Percentiles rank a stretch among this genome's conserved stretches.
These are phyloP conservation scores for Coniochaeta pulveracea DNA, from an alignment of 2,329 filamentous ascomycete genomes.

Conservation along the genomic window DNA sequence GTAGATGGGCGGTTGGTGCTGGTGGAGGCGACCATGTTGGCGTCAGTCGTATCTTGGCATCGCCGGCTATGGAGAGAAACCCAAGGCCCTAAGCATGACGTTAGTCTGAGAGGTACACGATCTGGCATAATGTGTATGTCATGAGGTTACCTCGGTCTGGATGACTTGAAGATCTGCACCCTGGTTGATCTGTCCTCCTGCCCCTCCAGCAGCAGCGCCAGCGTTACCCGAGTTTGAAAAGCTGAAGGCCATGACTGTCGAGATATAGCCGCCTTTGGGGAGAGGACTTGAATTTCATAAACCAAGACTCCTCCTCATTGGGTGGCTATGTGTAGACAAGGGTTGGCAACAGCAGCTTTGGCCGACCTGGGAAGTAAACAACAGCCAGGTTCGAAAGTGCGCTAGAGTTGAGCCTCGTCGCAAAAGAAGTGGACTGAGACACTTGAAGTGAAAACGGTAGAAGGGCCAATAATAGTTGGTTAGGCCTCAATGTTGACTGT, in stretches of 20 bases:
- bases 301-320: conserved; percentile 13
- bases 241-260: conserved; percentile 51
- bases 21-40: conserved; percentile 69
- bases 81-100: conserved; percentile 52
- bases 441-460: too few relatives aligned
- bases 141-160: conserved; percentile 62
- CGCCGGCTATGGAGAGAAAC: conserved; percentile 69
- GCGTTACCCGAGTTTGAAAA: conserved; percentile 38
- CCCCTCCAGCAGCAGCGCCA: conserved; percentile 24
- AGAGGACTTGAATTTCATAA: conserved; percentile 19
- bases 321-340: conserved; percentile 3
- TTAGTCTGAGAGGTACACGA: conserved; percentile 4
- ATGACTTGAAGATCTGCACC: conserved; percentile 67
- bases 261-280: conserved; percentile 22
- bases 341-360: too few relatives aligned
- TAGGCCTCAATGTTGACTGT: too few relatives aligned
- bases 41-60: conserved; percentile 73
- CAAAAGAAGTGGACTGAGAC: too few relatives aligned
- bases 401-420: too few relatives aligned
- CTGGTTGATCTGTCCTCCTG: conserved; percentile 22
- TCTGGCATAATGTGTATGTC: background rate
- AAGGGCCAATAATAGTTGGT: too few relatives aligned
- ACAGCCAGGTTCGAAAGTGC: too few relatives aligned
- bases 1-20: conserved; percentile 65
- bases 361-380: too few relatives aligned